Percentiles rank a stretch among this genome's conserved stretches.
Conservation (phyloP, 1,284 basidiomycete genomes). For the Blastosporella zonata region DNA sequence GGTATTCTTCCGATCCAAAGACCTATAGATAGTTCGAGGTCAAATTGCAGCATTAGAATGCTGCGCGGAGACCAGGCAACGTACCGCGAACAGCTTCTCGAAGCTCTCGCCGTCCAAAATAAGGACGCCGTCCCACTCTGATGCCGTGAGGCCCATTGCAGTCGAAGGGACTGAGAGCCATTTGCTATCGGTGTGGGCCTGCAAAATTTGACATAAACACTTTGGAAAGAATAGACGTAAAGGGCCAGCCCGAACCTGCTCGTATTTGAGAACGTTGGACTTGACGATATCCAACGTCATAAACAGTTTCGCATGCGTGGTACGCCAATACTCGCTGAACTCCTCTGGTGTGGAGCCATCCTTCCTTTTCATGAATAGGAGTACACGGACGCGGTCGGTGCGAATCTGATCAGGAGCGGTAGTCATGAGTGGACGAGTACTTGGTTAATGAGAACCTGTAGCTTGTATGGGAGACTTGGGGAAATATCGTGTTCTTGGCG, state of each 20-base stretch:
- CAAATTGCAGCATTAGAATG: background rate
- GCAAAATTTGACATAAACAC: background rate
- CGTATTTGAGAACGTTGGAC: slow-evolving; percentile 18
- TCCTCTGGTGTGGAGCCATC: slow-evolving; percentile 14
- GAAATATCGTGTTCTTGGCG: too few relatives aligned
- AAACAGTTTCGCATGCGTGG: slow-evolving; percentile 8
- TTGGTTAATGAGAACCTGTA: background rate
- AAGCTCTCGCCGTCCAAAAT: slow-evolving; percentile 11
- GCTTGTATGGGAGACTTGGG: too few relatives aligned
- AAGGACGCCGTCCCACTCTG: slow-evolving; percentile 13
- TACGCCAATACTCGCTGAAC: slow-evolving; percentile 16
- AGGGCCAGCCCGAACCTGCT: too few relatives aligned
- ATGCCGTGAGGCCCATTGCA: background rate
- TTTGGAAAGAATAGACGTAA: background rate
- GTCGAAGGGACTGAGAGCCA: background rate
- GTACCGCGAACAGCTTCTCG: slow-evolving; percentile 13
- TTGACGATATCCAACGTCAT: slow-evolving; percentile 15
- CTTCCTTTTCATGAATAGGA: slow-evolving; percentile 16
- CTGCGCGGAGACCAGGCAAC: background rate
- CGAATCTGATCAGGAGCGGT: background rate
- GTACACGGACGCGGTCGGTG: slow-evolving; percentile 7
- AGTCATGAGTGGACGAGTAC: background rate
- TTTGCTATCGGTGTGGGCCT: slow-evolving; percentile 7
- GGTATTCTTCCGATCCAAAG: slow-evolving; percentile 13
- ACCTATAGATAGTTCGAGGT: slow-evolving; percentile 7